Conservation (phyloP, 176 grass and related monocot genomes). For the Oryza nivara region DNA sequence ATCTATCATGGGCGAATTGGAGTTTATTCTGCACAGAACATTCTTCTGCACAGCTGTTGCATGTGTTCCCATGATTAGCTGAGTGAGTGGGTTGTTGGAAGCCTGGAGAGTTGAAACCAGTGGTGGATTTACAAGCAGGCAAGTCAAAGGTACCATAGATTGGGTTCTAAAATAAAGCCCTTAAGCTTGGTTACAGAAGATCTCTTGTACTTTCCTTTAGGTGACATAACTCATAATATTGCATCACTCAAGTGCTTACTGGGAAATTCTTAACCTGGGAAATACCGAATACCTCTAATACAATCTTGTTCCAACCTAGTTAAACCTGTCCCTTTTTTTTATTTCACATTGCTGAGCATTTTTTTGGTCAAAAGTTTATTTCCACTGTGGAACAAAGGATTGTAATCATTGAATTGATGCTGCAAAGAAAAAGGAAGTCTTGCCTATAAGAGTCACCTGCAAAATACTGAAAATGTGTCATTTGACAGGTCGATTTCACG, state of each 20-base stretch:
- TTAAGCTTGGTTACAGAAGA: neutral
- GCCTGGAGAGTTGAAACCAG: constrained; percentile 9
- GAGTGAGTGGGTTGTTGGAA: constrained; percentile 1
- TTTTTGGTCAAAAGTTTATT: constrained; percentile 29
- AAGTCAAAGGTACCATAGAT: neutral
- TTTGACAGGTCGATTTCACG: constrained; percentile 86
- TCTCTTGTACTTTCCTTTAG: neutral
- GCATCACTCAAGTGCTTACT: neutral
- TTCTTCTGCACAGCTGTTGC: constrained; percentile 8
- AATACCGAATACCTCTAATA: neutral
- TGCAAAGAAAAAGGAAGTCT: neutral
- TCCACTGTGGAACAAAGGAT: constrained; percentile 1
- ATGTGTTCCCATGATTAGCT: neutral
- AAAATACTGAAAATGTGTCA: constrained; percentile 10
- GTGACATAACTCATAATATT: neutral
- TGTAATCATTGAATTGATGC: constrained; percentile 21
- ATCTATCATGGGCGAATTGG: neutral
- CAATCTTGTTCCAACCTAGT: neutral
- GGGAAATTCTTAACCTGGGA: no score
- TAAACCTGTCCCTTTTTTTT: neutral
- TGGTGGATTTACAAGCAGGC: neutral
- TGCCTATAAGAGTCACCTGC: constrained; percentile 22
- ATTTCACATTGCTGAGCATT: neutral
- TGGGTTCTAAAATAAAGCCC: neutral
- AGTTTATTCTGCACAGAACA: constrained; percentile 16